A percentile compares a stretch with the other conserved stretches of the same genome.
Evolutionary conservation across 2,329 filamentous ascomycete species (phyloP).

Genomic region (Aspergillus sp.): DNA sequence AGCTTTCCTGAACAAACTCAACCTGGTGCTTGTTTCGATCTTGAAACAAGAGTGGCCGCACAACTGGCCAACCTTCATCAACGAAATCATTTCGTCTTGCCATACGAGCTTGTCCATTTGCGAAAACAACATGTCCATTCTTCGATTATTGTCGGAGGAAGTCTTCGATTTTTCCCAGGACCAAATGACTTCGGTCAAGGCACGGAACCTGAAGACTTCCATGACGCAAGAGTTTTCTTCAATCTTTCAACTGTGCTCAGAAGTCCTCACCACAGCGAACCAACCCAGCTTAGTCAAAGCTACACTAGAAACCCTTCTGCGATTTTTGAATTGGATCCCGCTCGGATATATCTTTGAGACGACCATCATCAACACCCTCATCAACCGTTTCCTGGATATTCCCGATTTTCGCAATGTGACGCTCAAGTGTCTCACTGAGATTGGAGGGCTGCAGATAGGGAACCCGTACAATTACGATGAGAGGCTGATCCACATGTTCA

Average conservation of each 20-base stretch:
- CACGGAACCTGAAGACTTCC: conserved; percentile 91
- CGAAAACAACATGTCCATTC: conserved; percentile 99
- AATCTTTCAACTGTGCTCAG: conserved; percentile 96
- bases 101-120: conserved; percentile 95
- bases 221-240: conserved; percentile 99
- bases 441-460: conserved; percentile 87
- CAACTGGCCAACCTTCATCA: conserved; percentile 99
- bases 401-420: conserved; percentile 97
- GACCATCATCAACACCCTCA: conserved; percentile 87
- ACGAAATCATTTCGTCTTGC: conserved; percentile 96
- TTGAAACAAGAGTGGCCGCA: conserved; percentile 99
- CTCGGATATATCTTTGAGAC: conserved; percentile 99
- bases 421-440: conserved; percentile 94
- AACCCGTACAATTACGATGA: conserved; percentile 79
- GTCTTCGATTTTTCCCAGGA: conserved; percentile 99
- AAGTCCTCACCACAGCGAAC: conserved; percentile 86
- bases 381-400: conserved; percentile 86
- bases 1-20: conserved; percentile 95
- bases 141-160: conserved; percentile 92
- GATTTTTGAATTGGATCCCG: conserved; percentile 99
- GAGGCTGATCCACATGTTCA: conserved; percentile 97
- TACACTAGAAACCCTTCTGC: conserved; percentile 91
- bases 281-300: conserved; percentile 89
- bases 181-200: conserved; percentile 98
- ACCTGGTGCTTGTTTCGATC: conserved; percentile 93